These are phyloP conservation scores for Komagataea norvegica DNA, from an alignment of 1,139 yeast genomes.

Conservation along the genomic window DNA sequence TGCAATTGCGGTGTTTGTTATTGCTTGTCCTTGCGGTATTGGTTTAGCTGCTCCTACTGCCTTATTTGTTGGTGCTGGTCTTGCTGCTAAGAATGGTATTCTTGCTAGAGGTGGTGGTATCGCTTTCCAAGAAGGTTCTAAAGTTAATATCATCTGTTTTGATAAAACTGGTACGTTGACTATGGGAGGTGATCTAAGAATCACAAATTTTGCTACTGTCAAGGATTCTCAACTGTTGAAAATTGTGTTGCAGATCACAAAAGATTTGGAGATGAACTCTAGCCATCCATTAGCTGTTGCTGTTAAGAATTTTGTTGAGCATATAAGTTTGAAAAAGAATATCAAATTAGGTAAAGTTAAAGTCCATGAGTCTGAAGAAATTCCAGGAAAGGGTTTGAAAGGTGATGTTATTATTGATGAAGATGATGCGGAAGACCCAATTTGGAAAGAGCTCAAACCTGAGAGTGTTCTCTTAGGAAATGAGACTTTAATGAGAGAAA, in stretches of 20 bases:
- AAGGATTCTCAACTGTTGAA: slow-evolving; percentile 22
- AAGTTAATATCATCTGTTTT: slow-evolving; percentile 60
- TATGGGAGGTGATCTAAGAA: slow-evolving; percentile 50
- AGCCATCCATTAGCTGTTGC: slow-evolving; percentile 69
- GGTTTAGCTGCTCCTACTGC: slow-evolving; percentile 94
- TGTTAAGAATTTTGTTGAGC: slow-evolving; percentile 41
- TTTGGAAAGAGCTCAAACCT: slow-evolving; percentile 34
- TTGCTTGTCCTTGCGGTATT: slow-evolving; percentile 90
- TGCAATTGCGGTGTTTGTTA: slow-evolving; percentile 75
- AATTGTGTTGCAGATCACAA: slow-evolving; percentile 44
- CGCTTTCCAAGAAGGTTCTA: slow-evolving; percentile 75
- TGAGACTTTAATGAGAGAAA: slow-evolving; percentile 49
- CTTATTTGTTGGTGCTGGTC: slow-evolving; percentile 83
- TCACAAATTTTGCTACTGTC: slow-evolving; percentile 44
- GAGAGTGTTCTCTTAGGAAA: slow-evolving; percentile 57
- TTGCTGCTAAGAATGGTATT: slow-evolving; percentile 77
- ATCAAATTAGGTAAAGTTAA: slow-evolving; percentile 33
- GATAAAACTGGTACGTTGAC: slow-evolving; percentile 82
- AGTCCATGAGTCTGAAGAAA: slow-evolving; percentile 45
- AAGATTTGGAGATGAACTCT: slow-evolving; percentile 61
- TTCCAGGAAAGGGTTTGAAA: slow-evolving; percentile 55
- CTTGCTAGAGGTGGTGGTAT: slow-evolving; percentile 78
- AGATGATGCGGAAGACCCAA: slow-evolving; percentile 16
- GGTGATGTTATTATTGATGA: slow-evolving; percentile 37
- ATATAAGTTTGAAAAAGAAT: slow-evolving; percentile 18